Conservation (phyloP, 176 grass and related monocot species). For the Pontederia crassipes region DNA sequence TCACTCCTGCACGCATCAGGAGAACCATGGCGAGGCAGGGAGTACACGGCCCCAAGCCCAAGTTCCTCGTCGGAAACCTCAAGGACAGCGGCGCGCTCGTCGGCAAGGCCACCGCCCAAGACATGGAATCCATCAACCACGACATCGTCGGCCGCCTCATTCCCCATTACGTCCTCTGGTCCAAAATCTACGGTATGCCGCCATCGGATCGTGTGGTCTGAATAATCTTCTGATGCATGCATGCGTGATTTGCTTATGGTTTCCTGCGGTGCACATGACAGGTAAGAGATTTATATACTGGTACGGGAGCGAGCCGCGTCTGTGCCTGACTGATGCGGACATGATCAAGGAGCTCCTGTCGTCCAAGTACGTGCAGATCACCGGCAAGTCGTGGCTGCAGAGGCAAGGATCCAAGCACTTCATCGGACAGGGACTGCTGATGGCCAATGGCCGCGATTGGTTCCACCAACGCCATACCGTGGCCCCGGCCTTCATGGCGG, state of each 20-base stretch:
- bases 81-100: constrained; percentile 45
- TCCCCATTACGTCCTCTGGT: constrained; percentile 91
- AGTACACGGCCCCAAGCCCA: constrained; percentile 40
- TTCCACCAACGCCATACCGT: constrained; percentile 87
- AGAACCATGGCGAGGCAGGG: constrained; percentile 62
- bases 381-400: constrained; percentile 87
- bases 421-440: constrained; percentile 74
- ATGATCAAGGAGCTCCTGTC: constrained; percentile 91
- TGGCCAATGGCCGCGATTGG: constrained; percentile 83
- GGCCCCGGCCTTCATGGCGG: constrained; percentile 92
- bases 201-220: neutral
- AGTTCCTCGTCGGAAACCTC: constrained; percentile 58
- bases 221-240: neutral
- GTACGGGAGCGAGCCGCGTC: constrained; percentile 75
- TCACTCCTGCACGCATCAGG: constrained; percentile 53
- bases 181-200: constrained; percentile 39
- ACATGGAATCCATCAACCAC: constrained; percentile 60
- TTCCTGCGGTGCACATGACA: constrained; percentile 13
- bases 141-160: constrained; percentile 85
- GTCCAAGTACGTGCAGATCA: constrained; percentile 56
- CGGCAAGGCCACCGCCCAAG: constrained; percentile 32
- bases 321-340: constrained; percentile 71
- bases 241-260: neutral
- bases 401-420: constrained; percentile 61
- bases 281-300: constrained; percentile 80